These are phyloP conservation scores for Solanum ossicruentum DNA, from an alignment of 257 asterid species.

Conservation along the genomic window DNA sequence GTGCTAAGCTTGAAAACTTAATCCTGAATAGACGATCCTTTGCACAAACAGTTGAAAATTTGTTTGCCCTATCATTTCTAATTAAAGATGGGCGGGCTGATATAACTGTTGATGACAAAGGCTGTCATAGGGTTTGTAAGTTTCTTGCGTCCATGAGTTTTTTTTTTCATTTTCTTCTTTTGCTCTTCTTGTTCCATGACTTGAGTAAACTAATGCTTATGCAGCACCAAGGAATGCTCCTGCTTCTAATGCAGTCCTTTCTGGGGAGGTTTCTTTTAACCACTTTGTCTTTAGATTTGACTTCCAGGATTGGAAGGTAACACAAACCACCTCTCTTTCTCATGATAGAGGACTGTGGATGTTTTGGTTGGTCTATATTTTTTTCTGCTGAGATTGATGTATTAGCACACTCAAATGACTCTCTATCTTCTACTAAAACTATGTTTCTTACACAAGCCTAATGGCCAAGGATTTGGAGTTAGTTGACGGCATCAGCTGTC, in stretches of 20 bases:
- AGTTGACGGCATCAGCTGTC: neutral
- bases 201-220: neutral
- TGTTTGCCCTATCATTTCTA: conserved; percentile 85
- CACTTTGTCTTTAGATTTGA: conserved; percentile 84
- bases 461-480: neutral
- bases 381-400: neutral
- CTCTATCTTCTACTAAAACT: neutral
- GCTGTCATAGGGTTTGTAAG: conserved; percentile 73
- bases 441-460: neutral
- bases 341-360: neutral
- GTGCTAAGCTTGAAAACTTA: conserved; percentile 57
- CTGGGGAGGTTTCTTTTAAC: conserved; percentile 55
- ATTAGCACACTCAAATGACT: neutral
- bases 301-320: conserved; percentile 88
- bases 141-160: neutral
- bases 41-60: conserved; percentile 90
- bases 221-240: conserved; percentile 91
- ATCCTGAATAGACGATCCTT: conserved; percentile 59
- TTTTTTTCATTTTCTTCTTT: neutral
- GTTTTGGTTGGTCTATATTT: neutral
- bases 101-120: conserved; percentile 40
- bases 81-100: conserved; percentile 88
- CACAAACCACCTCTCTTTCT: neutral
- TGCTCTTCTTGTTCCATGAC: neutral
- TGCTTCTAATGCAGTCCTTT: conserved; percentile 47